These are phyloP conservation scores for Strobilomyces echinocephalus DNA, from an alignment of 768 basidiomycete species.

Conservation along the genomic window DNA sequence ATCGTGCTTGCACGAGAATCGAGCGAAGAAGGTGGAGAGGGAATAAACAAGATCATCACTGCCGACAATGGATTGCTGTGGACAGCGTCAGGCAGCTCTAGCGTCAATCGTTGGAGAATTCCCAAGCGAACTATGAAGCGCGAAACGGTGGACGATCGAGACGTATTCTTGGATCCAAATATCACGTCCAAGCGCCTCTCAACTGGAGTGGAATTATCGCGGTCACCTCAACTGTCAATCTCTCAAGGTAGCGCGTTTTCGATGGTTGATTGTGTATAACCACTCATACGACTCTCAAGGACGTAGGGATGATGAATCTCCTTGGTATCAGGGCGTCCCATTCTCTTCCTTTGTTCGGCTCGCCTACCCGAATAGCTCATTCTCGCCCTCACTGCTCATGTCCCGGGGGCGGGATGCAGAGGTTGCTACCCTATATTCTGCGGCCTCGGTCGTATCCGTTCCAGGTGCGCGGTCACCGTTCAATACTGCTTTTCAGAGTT, in stretches of 20 bases:
- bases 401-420: constrained; percentile 60
- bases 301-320: constrained; percentile 18
- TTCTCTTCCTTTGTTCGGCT: constrained; percentile 67
- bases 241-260: constrained; percentile 19
- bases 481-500: constrained; percentile 32
- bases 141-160: constrained; percentile 12
- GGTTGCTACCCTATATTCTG: constrained; percentile 83
- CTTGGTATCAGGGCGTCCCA: constrained; percentile 57
- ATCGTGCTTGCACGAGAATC: constrained; percentile 71
- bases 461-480: constrained; percentile 41
- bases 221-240: constrained; percentile 8
- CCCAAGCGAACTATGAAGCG: constrained; percentile 38
- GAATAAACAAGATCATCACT: constrained; percentile 77
- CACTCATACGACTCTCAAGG: constrained; percentile 18
- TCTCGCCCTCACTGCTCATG: constrained; percentile 35
- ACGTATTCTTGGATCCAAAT: constrained; percentile 11
- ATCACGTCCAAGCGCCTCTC: constrained; percentile 9
- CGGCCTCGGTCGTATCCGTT: constrained; percentile 72
- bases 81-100: constrained; percentile 84
- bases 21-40: constrained; percentile 46
- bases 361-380: constrained; percentile 62
- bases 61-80: constrained; percentile 84
- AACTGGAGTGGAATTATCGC: constrained; percentile 14
- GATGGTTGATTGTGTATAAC: background rate
- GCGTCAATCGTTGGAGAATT: constrained; percentile 76